Evolutionary conservation across 768 basidiomycete species (phyloP).

Genomic region (Glaciozyma martinii): DNA sequence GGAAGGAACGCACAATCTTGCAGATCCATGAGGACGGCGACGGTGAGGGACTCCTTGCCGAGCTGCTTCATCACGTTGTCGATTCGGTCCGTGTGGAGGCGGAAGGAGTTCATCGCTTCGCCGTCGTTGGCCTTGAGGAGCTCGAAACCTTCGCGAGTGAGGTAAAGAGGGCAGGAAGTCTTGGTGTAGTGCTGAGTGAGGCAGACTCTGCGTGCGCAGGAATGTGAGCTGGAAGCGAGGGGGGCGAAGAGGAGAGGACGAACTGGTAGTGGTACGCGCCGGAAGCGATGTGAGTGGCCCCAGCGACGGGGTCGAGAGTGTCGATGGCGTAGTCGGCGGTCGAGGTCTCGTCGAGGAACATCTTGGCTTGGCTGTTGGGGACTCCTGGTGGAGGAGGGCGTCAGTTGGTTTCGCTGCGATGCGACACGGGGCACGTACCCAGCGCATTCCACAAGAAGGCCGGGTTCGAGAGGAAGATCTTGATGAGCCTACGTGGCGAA

Average conservation of each 20-base stretch:
- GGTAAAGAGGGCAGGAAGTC: conserved; percentile 50
- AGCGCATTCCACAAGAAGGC: conserved; percentile 65
- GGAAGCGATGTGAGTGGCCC: conserved; percentile 45
- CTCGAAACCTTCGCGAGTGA: conserved; percentile 56
- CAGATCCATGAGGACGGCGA: conserved; percentile 63
- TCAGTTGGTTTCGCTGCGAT: conserved; percentile 2
- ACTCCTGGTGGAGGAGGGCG: neutral
- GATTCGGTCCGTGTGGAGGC: conserved; percentile 64
- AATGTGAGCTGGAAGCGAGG: neutral
- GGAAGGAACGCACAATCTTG: conserved; percentile 41
- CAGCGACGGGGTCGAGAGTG: conserved; percentile 43
- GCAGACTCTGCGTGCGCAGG: conserved; percentile 9
- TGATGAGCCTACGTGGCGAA: conserved; percentile 3
- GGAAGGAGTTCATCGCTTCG: conserved; percentile 49
- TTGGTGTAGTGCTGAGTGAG: conserved; percentile 20
- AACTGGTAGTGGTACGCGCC: conserved; percentile 59
- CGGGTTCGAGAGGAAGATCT: conserved; percentile 29
- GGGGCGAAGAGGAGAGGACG: conserved; percentile 34
- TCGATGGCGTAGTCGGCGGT: conserved; percentile 41
- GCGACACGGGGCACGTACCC: conserved; percentile 48
- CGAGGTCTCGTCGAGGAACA: conserved; percentile 30
- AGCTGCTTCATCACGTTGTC: conserved; percentile 44
- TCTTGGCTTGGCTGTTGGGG: conserved; percentile 45
- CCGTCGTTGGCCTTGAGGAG: conserved; percentile 48
- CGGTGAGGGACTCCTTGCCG: conserved; percentile 49